These are phyloP conservation scores for Xylaria sp. DNA, from an alignment of 2,329 filamentous ascomycete genomes.

Conservation along the genomic window DNA sequence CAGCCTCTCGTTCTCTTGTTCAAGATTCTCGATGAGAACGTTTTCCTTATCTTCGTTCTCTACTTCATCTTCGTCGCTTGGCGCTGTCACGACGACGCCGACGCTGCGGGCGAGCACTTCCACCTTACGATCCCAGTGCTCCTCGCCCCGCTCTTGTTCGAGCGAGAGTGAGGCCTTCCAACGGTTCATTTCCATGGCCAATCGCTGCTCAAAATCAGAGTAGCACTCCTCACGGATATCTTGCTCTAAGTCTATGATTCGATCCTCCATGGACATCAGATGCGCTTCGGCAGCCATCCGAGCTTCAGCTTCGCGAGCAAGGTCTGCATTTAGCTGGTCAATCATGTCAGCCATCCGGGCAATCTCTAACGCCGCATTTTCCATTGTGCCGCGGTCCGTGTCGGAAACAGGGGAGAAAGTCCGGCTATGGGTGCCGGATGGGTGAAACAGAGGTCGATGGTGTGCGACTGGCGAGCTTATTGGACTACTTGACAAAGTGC, in stretches of 20 bases:
- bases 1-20: conserved; percentile 73
- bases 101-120: conserved; percentile 70
- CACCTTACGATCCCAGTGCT: conserved; percentile 87
- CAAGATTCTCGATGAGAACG: conserved; percentile 65
- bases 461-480: conserved; percentile 41
- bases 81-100: conserved; percentile 47
- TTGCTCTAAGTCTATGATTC: conserved; percentile 73
- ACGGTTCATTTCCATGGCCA: conserved; percentile 76
- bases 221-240: conserved; percentile 89
- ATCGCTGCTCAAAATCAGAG: conserved; percentile 78
- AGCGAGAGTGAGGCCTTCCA: conserved; percentile 81
- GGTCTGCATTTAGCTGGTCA: conserved; percentile 71
- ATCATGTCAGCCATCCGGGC: conserved; percentile 78
- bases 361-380: conserved; percentile 81
- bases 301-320: conserved; percentile 72
- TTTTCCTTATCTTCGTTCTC: conserved; percentile 65
- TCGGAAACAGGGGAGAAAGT: conserved; percentile 47
- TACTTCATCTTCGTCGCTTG: conserved; percentile 52
- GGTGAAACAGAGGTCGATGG: conserved; percentile 50
- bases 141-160: conserved; percentile 80
- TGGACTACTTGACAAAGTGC: conserved; percentile 35
- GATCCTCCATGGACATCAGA: conserved; percentile 71
- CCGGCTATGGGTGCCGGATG: conserved; percentile 38
- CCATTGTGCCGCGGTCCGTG: conserved; percentile 74
- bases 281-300: conserved; percentile 75